Base-by-base conservation (phyloP, 108 stramenopile genomes). In the Parmales sp. region DNA sequence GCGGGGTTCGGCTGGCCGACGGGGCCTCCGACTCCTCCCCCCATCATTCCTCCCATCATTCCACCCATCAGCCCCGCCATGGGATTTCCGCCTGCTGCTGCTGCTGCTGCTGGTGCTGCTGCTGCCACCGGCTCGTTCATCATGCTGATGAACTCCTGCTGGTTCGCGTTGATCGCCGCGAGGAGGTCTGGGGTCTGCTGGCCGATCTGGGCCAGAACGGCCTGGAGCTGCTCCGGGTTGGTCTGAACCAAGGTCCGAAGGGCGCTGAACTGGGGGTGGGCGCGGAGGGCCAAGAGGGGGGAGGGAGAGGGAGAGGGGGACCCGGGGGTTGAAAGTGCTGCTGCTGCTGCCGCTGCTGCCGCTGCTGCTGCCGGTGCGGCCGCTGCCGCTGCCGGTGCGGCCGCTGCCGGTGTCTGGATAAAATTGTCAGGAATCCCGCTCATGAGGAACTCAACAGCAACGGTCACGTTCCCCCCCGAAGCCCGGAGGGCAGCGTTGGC, bases 371-470 rank as follows among this genome's bases (percentile, higher is more conserved):
- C 22, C 41, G 39, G 0, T n/a, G 70, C 67, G 36, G 84, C 51
- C 38, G 38, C 65, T 50, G 69, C 70, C 34, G 69, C 18, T 0
- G 66, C 43, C 22, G 46, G 46, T 4, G 46, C 46, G 13, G 78
- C 71, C 16, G 54, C 76, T 9, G 48, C 66, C 18, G 51, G 48
- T 37, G 31, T 70, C 25, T 37, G 69, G 44, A 25, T n/a, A 41
- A 69, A 54, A 48, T 86, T 72, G 34, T 77, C 85, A 39, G 82
- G 78, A 8, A 95, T 95, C n/a, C 98, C 98, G 72, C 88, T 95
- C 74, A 95, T 94, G 31, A 98, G 76, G 73, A 94, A 98, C 65
- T 98, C 95, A 1, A 95, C 91, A 38, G 98, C 98, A 31, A 97
- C 73, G 70, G 94, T 92, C 29, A 90, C 83, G 72, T 98, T 96